These are phyloP conservation scores for Fusarium concolor DNA, from an alignment of 2,329 filamentous ascomycete species.

Conservation along the genomic window DNA sequence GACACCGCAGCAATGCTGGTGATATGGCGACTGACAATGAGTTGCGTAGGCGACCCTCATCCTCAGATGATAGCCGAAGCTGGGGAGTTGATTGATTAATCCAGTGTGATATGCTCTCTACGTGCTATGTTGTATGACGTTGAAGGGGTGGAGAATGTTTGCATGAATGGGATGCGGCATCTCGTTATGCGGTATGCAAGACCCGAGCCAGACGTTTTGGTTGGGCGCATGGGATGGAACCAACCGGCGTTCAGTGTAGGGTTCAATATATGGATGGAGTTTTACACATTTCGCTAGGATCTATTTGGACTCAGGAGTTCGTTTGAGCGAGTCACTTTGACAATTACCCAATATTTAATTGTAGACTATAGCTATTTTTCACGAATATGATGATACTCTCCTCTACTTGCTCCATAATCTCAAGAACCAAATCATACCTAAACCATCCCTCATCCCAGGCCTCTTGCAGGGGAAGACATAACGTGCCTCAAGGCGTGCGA, in stretches of 20 bases:
- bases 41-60: slow-evolving; percentile 27
- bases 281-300: slow-evolving; percentile 18
- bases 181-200: neutral
- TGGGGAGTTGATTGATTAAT: slow-evolving; percentile 43
- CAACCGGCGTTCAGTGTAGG: slow-evolving; percentile 30
- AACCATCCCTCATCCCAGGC: no score
- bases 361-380: slow-evolving; percentile 19
- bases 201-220: slow-evolving; percentile 17
- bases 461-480: neutral
- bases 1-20: slow-evolving; percentile 18
- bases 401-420: neutral
- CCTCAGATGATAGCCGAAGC: slow-evolving; percentile 43
- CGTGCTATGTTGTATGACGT: slow-evolving; percentile 3
- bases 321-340: slow-evolving; percentile 9
- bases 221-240: slow-evolving; percentile 16
- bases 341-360: slow-evolving; percentile 17
- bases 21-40: slow-evolving; percentile 2
- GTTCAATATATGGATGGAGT: slow-evolving; percentile 29
- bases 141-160: slow-evolving; percentile 8
- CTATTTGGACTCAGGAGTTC: slow-evolving; percentile 1
- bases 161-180: slow-evolving; percentile 6
- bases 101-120: neutral
- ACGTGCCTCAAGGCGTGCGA: neutral
- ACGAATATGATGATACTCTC: slow-evolving; percentile 11
- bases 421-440: no score